phyloP scores from a whole-genome alignment of 2,329 filamentous ascomycete species.

The Cercospora sesami region DNA sequence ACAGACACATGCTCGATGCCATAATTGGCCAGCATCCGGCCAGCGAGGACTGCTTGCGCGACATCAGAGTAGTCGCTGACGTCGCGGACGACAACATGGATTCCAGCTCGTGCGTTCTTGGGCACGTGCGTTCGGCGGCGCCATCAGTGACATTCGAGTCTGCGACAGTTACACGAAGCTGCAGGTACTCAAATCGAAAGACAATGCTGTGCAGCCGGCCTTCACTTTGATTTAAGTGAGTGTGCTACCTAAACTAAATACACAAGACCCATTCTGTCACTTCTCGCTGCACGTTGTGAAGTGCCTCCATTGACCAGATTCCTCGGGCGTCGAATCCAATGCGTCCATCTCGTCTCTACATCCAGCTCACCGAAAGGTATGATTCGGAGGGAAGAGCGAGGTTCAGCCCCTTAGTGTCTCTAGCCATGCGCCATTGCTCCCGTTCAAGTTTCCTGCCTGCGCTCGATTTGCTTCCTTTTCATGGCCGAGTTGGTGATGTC shows the following conservation, averaged over 20 bases:
- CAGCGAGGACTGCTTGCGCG: neutral
- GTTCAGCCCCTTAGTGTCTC: neutral
- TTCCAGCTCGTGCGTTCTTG: conserved; percentile 5
- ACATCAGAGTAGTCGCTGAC: neutral
- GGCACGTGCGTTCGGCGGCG: conserved; percentile 4
- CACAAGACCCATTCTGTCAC: neutral
- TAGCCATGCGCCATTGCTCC: neutral
- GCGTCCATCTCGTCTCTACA: neutral
- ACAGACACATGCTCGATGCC: neutral
- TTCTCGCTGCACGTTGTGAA: neutral
- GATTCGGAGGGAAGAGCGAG: neutral
- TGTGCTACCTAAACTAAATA: neutral
- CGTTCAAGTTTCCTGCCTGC: neutral
- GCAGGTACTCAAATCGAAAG: conserved; percentile 2
- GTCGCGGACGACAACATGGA: neutral
- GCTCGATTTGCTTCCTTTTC: neutral
- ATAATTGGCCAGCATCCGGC: neutral
- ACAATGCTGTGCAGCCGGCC: conserved; percentile 2
- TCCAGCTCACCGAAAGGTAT: neutral
- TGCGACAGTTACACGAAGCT: conserved; percentile 1
- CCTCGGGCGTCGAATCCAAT: neutral
- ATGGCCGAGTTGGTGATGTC: neutral
- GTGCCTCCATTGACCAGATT: neutral
- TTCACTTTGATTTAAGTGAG: neutral
- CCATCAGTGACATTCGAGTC: neutral